A percentile compares a stretch with the other conserved stretches of the same genome.
Conservation (phyloP, 345 rosid genomes). For the Eucalyptus brandiana region DNA sequence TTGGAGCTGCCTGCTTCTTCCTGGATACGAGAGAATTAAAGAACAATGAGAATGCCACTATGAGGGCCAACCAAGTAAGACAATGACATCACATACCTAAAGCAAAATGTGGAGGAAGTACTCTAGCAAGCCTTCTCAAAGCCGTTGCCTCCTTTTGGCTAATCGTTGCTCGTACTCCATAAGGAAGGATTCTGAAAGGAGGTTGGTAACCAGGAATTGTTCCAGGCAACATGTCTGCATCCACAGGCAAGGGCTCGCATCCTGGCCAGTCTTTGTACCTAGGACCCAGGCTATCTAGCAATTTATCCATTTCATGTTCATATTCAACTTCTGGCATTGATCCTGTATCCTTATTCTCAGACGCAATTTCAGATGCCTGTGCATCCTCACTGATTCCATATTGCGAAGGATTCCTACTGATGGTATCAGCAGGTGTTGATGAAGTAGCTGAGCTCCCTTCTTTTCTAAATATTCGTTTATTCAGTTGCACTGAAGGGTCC, state of each 20-base stretch:
- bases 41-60: not conserved
- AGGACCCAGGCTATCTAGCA: constrained; percentile 81
- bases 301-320: constrained; percentile 68
- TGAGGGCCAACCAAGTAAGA: not conserved
- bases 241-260: constrained; percentile 74
- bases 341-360: constrained; percentile 11
- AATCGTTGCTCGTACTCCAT: constrained; percentile 71
- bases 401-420: not conserved
- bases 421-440: constrained; percentile 9
- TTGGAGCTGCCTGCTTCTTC: constrained; percentile 86
- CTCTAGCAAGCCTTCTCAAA: constrained; percentile 67
- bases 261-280: constrained; percentile 88
- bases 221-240: constrained; percentile 91
- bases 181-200: constrained; percentile 84
- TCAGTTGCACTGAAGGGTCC: constrained; percentile 29
- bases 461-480: constrained; percentile 35
- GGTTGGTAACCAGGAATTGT: constrained; percentile 70
- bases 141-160: constrained; percentile 59
- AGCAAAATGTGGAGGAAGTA: constrained; percentile 95
- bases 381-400: constrained; percentile 5
- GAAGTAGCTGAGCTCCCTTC: constrained; percentile 13
- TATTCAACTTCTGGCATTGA: constrained; percentile 32
- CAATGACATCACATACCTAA: constrained; percentile 35
- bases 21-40: constrained; percentile 23
- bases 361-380: constrained; percentile 6